A percentile compares a stretch with the other conserved stretches of the same genome.
Evolutionary conservation across 805 yeast species (phyloP).

Genomic region (Yarrowia yakushimensis): DNA sequence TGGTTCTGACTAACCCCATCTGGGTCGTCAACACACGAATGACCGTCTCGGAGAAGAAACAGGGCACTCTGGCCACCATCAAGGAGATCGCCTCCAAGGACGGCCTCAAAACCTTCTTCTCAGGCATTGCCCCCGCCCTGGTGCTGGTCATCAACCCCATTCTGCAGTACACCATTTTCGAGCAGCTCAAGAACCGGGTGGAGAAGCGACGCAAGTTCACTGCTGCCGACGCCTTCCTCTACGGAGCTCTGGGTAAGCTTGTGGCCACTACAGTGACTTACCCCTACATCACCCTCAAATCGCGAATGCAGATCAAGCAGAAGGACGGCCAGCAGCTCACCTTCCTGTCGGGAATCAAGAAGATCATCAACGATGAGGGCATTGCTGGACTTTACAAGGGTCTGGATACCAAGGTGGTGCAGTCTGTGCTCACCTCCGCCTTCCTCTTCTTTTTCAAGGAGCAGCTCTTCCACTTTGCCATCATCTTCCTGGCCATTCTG

Average conservation of each 20-base stretch:
- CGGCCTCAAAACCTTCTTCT: slow-evolving; percentile 69
- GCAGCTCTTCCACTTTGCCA: slow-evolving; percentile 62
- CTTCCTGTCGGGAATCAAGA: slow-evolving; percentile 43
- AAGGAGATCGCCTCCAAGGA: slow-evolving; percentile 62
- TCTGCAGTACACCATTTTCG: slow-evolving; percentile 87
- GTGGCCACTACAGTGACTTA: slow-evolving; percentile 86
- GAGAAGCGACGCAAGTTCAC: slow-evolving; percentile 54
- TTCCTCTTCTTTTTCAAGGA: slow-evolving; percentile 88
- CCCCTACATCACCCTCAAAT: slow-evolving; percentile 83
- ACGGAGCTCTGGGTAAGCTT: slow-evolving; percentile 88
- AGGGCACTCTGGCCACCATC: slow-evolving; percentile 54
- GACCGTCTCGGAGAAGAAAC: slow-evolving; percentile 53
- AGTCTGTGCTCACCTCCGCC: slow-evolving; percentile 84
- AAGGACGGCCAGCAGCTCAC: slow-evolving; percentile 33
- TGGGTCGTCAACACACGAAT: slow-evolving; percentile 94
- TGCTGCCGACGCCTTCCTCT: slow-evolving; percentile 72
- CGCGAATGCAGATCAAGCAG: slow-evolving; percentile 76
- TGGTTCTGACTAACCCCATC: slow-evolving; percentile 78
- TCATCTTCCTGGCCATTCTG: slow-evolving; percentile 49
- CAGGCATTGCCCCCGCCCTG: slow-evolving; percentile 85
- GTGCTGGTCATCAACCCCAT: slow-evolving; percentile 84
- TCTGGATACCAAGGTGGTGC: slow-evolving; percentile 70
- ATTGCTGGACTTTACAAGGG: slow-evolving; percentile 77
- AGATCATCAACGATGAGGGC: slow-evolving; percentile 69
- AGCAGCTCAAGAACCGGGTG: slow-evolving; percentile 70